Percentiles rank a stretch among this genome's conserved stretches.
Evolutionary conservation across 768 basidiomycete genomes (phyloP).

Genomic region (Austroboletus eburneus): DNA sequence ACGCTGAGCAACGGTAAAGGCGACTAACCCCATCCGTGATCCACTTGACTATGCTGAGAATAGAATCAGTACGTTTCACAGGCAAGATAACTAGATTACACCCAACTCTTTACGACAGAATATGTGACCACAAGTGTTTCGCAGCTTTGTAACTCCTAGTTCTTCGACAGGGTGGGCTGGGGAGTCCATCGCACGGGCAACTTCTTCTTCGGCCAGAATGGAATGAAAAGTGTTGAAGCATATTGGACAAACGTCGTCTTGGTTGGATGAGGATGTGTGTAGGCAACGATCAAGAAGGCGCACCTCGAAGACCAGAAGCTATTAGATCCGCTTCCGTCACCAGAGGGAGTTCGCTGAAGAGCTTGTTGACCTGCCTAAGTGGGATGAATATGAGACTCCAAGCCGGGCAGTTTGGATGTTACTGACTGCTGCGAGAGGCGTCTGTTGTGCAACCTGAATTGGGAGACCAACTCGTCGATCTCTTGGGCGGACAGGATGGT

Average conservation of each 20-base stretch:
- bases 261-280: conserved; percentile 1
- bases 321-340: conserved; percentile 48
- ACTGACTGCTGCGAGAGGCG: conserved; percentile 28
- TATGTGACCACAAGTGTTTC: conserved; percentile 56
- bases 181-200: conserved; percentile 70
- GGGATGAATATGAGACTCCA: conserved; percentile 7
- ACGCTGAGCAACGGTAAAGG: conserved; percentile 2
- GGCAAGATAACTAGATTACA: conserved; percentile 13
- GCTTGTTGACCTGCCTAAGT: conserved; percentile 32
- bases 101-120: conserved; percentile 79
- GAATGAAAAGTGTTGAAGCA: conserved; percentile 69
- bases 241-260: conserved; percentile 73
- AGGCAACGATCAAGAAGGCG: neutral
- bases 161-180: conserved; percentile 68
- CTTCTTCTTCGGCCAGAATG: conserved; percentile 70
- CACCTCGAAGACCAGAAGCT: conserved; percentile 47
- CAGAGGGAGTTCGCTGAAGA: conserved; percentile 45
- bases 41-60: conserved; percentile 61
- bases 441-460: conserved; percentile 26
- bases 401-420: neutral
- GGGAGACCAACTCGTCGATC: conserved; percentile 29
- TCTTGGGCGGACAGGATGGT: conserved; percentile 22
- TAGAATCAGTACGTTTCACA: conserved; percentile 13
- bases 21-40: conserved; percentile 50
- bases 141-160: conserved; percentile 64